A percentile compares a stretch with the other conserved stretches of the same genome.
phyloP scores from a whole-genome alignment of 108 stramenopile species.

The Cyclostephanos tholiformis region DNA sequence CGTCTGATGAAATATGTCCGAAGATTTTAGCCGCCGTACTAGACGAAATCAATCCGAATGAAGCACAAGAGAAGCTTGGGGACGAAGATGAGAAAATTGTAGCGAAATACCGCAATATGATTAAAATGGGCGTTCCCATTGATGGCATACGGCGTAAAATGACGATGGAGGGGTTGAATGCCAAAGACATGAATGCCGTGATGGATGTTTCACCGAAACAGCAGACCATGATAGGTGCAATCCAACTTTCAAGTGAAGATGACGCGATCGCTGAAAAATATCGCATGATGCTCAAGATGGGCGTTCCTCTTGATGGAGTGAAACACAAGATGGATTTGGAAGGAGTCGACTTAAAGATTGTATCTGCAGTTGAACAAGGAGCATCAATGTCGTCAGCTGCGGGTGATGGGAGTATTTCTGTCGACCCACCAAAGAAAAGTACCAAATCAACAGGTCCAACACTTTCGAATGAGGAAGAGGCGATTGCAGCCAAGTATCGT shows the following conservation, averaged over 20 bases:
- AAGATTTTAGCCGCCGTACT: conserved; percentile 57
- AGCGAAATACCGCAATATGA: conserved; percentile 60
- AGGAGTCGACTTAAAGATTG: conserved; percentile 26
- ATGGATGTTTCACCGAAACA: conserved; percentile 16
- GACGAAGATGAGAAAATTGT: conserved; percentile 59
- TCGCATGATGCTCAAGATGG: conserved; percentile 57
- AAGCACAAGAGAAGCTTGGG: background rate
- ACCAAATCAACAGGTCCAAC: conserved; percentile 21
- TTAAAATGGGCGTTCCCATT: conserved; percentile 67
- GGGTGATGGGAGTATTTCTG: conserved; percentile 31
- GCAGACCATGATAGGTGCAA: background rate
- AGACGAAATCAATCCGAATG: conserved; percentile 5
- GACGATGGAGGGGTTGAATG: conserved; percentile 50
- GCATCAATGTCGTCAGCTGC: conserved; percentile 31
- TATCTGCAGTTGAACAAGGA: conserved; percentile 48
- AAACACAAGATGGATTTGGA: conserved; percentile 51
- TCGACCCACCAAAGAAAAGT: background rate
- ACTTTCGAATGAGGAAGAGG: conserved; percentile 63
- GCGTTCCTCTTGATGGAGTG: conserved; percentile 43
- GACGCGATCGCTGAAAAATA: conserved; percentile 49
- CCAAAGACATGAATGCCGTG: conserved; percentile 53
- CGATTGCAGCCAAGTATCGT: conserved; percentile 59
- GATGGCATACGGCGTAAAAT: conserved; percentile 72
- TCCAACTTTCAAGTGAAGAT: conserved; percentile 34
- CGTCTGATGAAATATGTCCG: conserved; percentile 57